phyloP scores from a whole-genome alignment of 2,329 filamentous ascomycete species.

The Shiraia sp. region DNA sequence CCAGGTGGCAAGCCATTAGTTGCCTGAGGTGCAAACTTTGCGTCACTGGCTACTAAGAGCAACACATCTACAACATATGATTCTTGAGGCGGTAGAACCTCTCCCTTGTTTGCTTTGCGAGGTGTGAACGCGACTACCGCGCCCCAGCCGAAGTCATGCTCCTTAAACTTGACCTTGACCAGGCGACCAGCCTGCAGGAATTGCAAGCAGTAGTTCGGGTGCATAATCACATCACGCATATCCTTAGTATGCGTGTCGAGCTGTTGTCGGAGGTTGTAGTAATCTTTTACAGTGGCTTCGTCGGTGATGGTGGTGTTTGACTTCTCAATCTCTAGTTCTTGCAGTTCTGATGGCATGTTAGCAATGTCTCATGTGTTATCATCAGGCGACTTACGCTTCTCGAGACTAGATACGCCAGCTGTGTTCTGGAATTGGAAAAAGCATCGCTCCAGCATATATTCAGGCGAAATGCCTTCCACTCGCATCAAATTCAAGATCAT shows the following conservation, averaged over 20 bases:
- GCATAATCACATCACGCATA: conserved; percentile 88
- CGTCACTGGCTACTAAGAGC: conserved; percentile 63
- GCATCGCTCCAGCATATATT: conserved; percentile 98
- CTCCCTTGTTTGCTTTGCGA: conserved; percentile 68
- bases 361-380: background rate
- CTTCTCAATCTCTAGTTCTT: conserved; percentile 74
- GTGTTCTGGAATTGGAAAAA: conserved; percentile 99
- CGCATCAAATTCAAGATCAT: conserved; percentile 97
- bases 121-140: conserved; percentile 75
- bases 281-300: conserved; percentile 87
- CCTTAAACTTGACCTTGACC: conserved; percentile 79
- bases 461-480: conserved; percentile 98
- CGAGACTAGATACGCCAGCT: conserved; percentile 78
- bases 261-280: conserved; percentile 86
- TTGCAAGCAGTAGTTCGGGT: conserved; percentile 81
- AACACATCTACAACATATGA: conserved; percentile 83
- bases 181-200: conserved; percentile 88
- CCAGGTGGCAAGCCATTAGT: conserved; percentile 68
- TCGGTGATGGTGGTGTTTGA: conserved; percentile 78
- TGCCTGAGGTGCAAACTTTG: conserved; percentile 60
- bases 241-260: conserved; percentile 83
- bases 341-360: conserved; percentile 62
- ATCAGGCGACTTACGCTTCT: conserved; percentile 59
- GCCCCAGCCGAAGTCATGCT: conserved; percentile 92
- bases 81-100: conserved; percentile 72